phyloP scores from a whole-genome alignment of 129 eudicot species.

The Saposhnikovia divaricata region DNA sequence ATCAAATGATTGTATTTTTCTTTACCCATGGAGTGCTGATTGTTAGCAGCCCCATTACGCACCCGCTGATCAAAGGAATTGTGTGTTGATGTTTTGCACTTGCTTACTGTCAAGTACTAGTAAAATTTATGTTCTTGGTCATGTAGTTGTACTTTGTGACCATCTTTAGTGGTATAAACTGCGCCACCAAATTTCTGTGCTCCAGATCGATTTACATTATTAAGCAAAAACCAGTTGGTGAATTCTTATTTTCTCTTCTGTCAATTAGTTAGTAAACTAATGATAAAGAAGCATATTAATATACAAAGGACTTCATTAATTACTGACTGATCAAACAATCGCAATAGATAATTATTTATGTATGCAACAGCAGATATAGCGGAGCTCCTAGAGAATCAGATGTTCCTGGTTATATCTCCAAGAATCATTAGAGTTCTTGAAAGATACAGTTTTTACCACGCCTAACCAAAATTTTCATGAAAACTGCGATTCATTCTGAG shows the following conservation, averaged over 20 bases:
- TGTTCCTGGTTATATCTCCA: too few relatives aligned
- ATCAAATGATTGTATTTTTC: not conserved
- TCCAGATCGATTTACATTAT: not conserved
- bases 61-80: conserved; percentile 1
- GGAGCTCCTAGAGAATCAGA: too few relatives aligned
- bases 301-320: too few relatives aligned
- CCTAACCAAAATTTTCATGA: too few relatives aligned
- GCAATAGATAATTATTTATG: too few relatives aligned
- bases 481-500: too few relatives aligned
- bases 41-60: not conserved
- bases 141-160: not conserved
- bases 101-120: not conserved
- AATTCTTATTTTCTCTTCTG: not conserved
- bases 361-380: too few relatives aligned
- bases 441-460: too few relatives aligned
- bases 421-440: too few relatives aligned
- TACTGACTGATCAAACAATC: too few relatives aligned
- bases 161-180: not conserved
- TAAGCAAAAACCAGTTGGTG: not conserved
- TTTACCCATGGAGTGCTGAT: not conserved
- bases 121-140: not conserved
- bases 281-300: not conserved
- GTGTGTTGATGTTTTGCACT: not conserved
- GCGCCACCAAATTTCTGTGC: not conserved
- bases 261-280: not conserved